These are phyloP conservation scores for Penicillium nordicum DNA, from an alignment of 2,329 filamentous ascomycete genomes.

Conservation along the genomic window DNA sequence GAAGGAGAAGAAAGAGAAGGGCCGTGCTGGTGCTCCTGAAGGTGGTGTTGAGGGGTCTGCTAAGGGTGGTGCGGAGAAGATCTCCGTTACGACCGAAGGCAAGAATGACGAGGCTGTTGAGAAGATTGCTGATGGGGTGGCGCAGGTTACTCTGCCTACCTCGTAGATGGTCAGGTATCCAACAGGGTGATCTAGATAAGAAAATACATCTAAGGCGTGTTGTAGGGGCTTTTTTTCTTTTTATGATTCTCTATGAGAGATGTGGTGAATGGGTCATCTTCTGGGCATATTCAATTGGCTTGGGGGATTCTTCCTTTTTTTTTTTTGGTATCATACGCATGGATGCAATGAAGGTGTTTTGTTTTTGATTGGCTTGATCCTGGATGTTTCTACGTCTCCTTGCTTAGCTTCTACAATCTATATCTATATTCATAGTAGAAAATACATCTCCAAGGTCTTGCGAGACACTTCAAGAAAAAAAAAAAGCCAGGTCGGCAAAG, in stretches of 20 bases:
- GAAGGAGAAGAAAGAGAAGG: slow-evolving; percentile 38
- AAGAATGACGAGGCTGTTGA: slow-evolving; percentile 37
- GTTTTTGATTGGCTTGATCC: background rate
- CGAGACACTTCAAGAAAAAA: background rate
- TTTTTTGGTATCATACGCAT: slow-evolving; percentile 2
- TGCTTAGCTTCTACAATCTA: background rate
- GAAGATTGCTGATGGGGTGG: slow-evolving; percentile 42
- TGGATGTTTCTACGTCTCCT: background rate
- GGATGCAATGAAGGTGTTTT: slow-evolving; percentile 7
- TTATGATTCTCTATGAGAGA: slow-evolving; percentile 4
- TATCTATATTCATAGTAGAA: background rate
- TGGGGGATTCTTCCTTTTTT: slow-evolving; percentile 3
- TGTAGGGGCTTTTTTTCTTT: background rate
- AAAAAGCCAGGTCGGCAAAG: slow-evolving; percentile 3
- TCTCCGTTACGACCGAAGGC: slow-evolving; percentile 21
- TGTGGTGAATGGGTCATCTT: slow-evolving; percentile 5
- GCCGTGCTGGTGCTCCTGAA: slow-evolving; percentile 21
- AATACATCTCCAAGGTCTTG: background rate
- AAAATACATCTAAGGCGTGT: slow-evolving; percentile 3
- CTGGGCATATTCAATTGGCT: slow-evolving; percentile 4
- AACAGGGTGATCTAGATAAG: background rate
- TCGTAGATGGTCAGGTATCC: slow-evolving; percentile 25
- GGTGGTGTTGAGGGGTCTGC: slow-evolving; percentile 35
- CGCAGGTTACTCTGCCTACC: slow-evolving; percentile 42
- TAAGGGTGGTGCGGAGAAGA: slow-evolving; percentile 33